Evolutionary conservation across 2,329 filamentous ascomycete species (phyloP).

Genomic region (Alternaria consortialis): DNA sequence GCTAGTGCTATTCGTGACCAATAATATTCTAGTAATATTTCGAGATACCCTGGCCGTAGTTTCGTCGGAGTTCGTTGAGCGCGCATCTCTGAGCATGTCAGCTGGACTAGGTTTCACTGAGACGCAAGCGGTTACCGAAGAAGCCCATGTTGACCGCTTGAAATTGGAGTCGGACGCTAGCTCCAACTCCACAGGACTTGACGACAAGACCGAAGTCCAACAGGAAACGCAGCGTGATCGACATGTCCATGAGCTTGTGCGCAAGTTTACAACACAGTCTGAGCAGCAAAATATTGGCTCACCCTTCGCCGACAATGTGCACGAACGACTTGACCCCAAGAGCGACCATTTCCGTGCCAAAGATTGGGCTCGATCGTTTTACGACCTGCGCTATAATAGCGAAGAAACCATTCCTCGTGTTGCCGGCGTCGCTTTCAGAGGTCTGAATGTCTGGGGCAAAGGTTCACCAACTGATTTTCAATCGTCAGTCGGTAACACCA

Average conservation of each 20-base stretch:
- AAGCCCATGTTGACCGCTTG: neutral
- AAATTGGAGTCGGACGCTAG: slow-evolving; percentile 18
- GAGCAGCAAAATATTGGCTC: slow-evolving; percentile 46
- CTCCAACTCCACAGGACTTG: slow-evolving; percentile 8
- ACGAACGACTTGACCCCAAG: slow-evolving; percentile 53
- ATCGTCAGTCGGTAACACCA: slow-evolving; percentile 68
- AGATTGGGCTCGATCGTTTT: slow-evolving; percentile 57
- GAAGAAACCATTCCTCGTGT: slow-evolving; percentile 61
- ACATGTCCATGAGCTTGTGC: slow-evolving; percentile 47
- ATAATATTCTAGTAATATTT: neutral
- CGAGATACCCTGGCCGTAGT: neutral
- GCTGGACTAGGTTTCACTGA: neutral
- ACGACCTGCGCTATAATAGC: slow-evolving; percentile 54
- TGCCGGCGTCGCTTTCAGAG: slow-evolving; percentile 70
- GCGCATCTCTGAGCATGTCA: slow-evolving; percentile 5
- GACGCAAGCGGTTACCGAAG: neutral
- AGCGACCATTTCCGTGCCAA: slow-evolving; percentile 54
- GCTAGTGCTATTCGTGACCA: neutral
- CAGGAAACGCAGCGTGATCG: slow-evolving; percentile 22
- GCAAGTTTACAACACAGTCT: slow-evolving; percentile 44
- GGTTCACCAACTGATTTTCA: slow-evolving; percentile 74
- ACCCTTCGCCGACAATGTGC: slow-evolving; percentile 45
- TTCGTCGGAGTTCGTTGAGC: neutral
- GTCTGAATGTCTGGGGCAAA: slow-evolving; percentile 71
- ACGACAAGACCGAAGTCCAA: neutral